Percentiles rank a stretch among this genome's conserved stretches.
phyloP scores from a whole-genome alignment of 306 rosid species.

The Cotoneaster glaucophyllus region DNA sequence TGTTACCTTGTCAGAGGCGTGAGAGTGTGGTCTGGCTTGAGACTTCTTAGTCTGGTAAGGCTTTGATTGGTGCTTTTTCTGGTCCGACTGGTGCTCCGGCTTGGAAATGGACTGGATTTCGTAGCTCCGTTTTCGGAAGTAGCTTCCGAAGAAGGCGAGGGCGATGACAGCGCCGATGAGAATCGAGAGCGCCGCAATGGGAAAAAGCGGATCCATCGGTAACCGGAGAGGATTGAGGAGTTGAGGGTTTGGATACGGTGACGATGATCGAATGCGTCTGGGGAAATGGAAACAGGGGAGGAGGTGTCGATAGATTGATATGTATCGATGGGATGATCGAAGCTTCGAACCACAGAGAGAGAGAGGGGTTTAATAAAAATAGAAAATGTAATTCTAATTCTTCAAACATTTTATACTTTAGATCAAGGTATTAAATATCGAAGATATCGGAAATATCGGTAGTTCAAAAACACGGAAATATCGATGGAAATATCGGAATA shows the following conservation, averaged over 20 bases:
- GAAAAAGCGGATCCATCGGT: conserved; percentile 59
- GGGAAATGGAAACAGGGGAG: not conserved
- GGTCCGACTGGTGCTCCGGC: conserved; percentile 46
- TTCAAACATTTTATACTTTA: too few species aligned
- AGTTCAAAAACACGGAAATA: too few species aligned
- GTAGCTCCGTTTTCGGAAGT: conserved; percentile 63
- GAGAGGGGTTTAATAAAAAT: not conserved
- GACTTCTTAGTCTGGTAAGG: conserved; percentile 53
- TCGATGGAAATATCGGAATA: too few species aligned
- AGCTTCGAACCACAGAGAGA: not conserved
- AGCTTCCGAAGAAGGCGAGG: conserved; percentile 49
- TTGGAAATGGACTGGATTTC: conserved; percentile 65
- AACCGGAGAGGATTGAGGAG: not conserved
- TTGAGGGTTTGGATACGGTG: not conserved
- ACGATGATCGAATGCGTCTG: not conserved
- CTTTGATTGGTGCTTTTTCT: conserved; percentile 37
- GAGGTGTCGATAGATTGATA: not conserved
- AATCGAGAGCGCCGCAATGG: conserved; percentile 43
- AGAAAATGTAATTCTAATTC: too few species aligned
- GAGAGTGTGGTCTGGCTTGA: conserved; percentile 53
- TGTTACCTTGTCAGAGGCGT: conserved; percentile 68
- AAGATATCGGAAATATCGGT: too few species aligned
- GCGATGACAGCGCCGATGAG: conserved; percentile 70
- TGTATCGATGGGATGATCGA: not conserved
- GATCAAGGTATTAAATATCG: too few species aligned